Conservation (phyloP, 495 filamentous ascomycete genomes). For the Penicillium fimorum region DNA sequence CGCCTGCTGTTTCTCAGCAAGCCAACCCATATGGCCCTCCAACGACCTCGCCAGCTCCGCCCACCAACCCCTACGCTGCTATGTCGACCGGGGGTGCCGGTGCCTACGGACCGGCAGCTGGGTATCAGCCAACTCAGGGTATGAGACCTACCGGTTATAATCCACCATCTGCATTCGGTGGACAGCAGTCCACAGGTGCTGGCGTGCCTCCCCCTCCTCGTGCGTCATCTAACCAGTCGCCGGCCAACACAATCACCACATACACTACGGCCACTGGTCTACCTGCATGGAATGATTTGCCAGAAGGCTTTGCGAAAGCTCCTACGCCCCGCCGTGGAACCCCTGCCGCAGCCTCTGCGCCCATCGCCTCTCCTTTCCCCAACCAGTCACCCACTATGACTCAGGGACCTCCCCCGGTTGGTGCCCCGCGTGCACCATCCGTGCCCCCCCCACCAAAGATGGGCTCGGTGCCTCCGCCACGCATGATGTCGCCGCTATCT, state of each 20-base stretch:
- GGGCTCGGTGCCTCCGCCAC: conserved; percentile 46
- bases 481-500: conserved; percentile 53
- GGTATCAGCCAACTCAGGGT: conserved; percentile 52
- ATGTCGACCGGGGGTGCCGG: conserved; percentile 32
- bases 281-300: conserved; percentile 92
- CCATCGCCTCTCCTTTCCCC: conserved; percentile 66
- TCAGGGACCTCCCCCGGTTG: conserved; percentile 46
- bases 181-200: conserved; percentile 37
- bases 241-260: conserved; percentile 53
- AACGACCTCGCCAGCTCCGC: conserved; percentile 37
- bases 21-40: conserved; percentile 36
- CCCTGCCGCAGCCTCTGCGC: conserved; percentile 55
- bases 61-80: conserved; percentile 63
- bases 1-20: conserved; percentile 21
- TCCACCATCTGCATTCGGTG: conserved; percentile 42
- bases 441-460: conserved; percentile 56
- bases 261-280: conserved; percentile 69
- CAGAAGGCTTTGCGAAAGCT: conserved; percentile 73
- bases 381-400: conserved; percentile 58
- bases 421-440: conserved; percentile 47
- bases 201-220: conserved; percentile 59
- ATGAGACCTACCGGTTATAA: conserved; percentile 28
- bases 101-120: conserved; percentile 34
- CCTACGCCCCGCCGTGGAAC: conserved; percentile 67
- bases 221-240: conserved; percentile 52